Evolutionary conservation across 202 grass and related monocot species (phyloP), one percentile per base, ranked within the genome.

Genomic region (Carex arenaria): DNA sequence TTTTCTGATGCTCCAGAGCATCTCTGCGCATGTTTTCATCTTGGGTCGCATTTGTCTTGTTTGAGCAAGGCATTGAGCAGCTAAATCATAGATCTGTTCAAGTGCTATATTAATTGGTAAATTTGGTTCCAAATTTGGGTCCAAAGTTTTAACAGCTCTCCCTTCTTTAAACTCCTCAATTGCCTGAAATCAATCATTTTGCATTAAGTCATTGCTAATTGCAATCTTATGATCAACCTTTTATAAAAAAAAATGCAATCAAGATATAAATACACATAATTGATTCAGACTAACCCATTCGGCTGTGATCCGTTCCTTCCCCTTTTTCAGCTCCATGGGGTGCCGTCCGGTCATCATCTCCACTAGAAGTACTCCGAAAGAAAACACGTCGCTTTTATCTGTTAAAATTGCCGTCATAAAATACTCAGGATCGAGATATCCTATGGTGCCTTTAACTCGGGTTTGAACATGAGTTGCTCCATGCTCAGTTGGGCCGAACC

Each of bases 341-440:
- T 85, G 92, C 64, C 92, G 90, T 28, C 92, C 95, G 15, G 95
- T 92, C 73, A 98, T 79, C 45, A 98, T 78, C 49, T 98, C 95
- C 71, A 95, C 89, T 7, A 98, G 80, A 51, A 98, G n/a, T 3
- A 98, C 95, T 28, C 95, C 95, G 40, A 95, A 98, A 43, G 95
- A 98, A 38, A 89, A 98, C 72, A 98, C 92, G 30, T 98, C 95
- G 60, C 95, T 98, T 82, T 93, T 95, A 49, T 84, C 85, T 5
- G 87, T 98, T 56, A 98, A 89, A 82, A 94, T 89, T 80, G 92
- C 91, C 4, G 95, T 98, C 89, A 45, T 89, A 3, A 98, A 88
- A 81, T 98, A 98, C 65, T 98, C 92, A 22, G 92, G 95, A 80
- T 98, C 95, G 4, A 98, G 87, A 67, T 98, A 98, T 10, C 95